Conservation (phyloP, 2,329 filamentous ascomycete genomes). For the Pseudopithomyces maydicus region DNA sequence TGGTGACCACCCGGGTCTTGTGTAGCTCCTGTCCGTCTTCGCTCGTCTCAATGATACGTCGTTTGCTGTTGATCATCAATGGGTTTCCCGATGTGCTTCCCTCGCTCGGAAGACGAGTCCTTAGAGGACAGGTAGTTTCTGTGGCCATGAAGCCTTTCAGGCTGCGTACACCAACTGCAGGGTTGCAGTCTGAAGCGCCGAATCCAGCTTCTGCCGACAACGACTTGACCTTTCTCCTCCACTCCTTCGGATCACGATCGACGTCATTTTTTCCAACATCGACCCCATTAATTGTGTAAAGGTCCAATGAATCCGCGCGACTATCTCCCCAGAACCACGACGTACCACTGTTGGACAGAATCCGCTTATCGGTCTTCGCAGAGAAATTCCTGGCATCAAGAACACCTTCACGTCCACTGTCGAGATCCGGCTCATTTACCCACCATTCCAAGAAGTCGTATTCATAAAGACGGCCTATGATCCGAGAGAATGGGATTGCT, state of each 20-base stretch:
- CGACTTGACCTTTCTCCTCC: constrained; percentile 53
- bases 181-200: background rate
- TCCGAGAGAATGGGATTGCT: constrained; percentile 55
- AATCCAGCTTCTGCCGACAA: constrained; percentile 38
- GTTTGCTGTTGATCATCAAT: constrained; percentile 7
- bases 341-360: constrained; percentile 44
- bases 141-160: constrained; percentile 30
- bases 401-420: constrained; percentile 54
- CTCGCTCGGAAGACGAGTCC: constrained; percentile 2
- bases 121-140: background rate
- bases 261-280: constrained; percentile 55
- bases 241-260: constrained; percentile 52
- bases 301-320: constrained; percentile 60
- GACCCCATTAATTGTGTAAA: constrained; percentile 60
- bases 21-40: constrained; percentile 20
- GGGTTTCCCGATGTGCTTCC: background rate
- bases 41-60: constrained; percentile 15
- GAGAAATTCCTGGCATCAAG: constrained; percentile 55
- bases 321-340: constrained; percentile 64
- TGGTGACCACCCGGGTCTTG: constrained; percentile 13
- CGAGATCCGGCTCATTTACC: constrained; percentile 46
- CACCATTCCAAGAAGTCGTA: constrained; percentile 54
- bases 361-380: constrained; percentile 53
- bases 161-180: background rate
- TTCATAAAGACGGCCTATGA: constrained; percentile 62